Evolutionary conservation across 2,329 filamentous ascomycete species (phyloP).

Genomic region (Proliferodiscus dingleyae): DNA sequence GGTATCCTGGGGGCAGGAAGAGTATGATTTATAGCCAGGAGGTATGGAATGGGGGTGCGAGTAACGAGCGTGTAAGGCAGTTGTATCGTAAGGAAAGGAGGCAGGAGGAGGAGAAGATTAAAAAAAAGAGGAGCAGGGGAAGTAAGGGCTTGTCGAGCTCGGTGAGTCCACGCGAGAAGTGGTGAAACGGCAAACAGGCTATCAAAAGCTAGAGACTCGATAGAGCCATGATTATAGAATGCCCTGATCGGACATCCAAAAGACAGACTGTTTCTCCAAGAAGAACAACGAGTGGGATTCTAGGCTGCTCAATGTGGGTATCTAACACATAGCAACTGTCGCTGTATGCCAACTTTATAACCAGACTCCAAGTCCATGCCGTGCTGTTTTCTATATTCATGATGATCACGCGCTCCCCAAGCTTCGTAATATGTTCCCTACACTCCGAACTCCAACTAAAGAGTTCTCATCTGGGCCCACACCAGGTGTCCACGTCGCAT

Average conservation of each 20-base stretch:
- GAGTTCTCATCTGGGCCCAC: conserved; percentile 82
- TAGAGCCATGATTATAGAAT: no score
- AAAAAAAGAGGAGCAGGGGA: conserved; percentile 6
- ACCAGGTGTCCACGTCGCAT: conserved; percentile 75
- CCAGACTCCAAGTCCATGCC: conserved; percentile 10
- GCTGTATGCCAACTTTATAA: conserved; percentile 5
- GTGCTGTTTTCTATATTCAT: not conserved
- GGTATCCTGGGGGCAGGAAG: conserved; percentile 48
- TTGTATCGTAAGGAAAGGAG: conserved; percentile 13
- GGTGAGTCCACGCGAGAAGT: no score
- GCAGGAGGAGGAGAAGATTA: conserved; percentile 3
- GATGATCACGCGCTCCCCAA: conserved; percentile 11
- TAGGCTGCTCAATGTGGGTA: conserved; percentile 17
- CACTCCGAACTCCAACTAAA: conserved; percentile 67
- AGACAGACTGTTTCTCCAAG: no score
- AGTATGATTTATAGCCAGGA: conserved; percentile 67
- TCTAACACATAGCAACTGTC: conserved; percentile 16
- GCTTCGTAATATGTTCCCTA: conserved; percentile 66
- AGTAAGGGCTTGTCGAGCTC: no score
- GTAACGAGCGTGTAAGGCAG: conserved; percentile 16
- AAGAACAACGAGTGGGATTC: conserved; percentile 21
- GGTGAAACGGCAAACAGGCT: no score
- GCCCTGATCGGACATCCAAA: no score
- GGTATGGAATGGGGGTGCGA: conserved; percentile 58
- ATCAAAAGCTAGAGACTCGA: no score